Evolutionary conservation across 2,329 filamentous ascomycete species (phyloP).

Genomic region (Anthostomella pinea): DNA sequence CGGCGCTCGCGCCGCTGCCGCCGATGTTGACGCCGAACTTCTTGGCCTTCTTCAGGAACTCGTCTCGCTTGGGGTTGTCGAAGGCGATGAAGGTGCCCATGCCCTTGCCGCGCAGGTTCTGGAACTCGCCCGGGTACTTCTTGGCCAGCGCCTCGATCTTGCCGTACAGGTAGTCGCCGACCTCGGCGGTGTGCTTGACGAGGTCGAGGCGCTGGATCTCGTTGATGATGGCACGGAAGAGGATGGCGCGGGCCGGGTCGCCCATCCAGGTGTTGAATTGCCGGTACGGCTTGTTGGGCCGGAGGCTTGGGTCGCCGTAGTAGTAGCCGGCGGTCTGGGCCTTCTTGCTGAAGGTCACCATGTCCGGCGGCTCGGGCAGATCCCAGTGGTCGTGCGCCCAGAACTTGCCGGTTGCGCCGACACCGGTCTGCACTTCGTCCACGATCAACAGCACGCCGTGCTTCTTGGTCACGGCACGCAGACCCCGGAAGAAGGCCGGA

Average conservation of each 20-base stretch:
- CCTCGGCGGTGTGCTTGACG: conserved; percentile 73
- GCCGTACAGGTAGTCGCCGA: conserved; percentile 74
- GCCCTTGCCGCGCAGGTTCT: conserved; percentile 82
- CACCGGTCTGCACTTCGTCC: conserved; percentile 90
- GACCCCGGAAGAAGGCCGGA: conserved; percentile 79
- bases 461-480: conserved; percentile 75
- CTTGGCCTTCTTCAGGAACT: conserved; percentile 78
- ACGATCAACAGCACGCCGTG: conserved; percentile 83
- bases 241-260: conserved; percentile 77
- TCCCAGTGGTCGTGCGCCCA: conserved; percentile 98
- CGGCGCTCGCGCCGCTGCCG: conserved; percentile 71
- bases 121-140: conserved; percentile 73
- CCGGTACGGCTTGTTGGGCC: conserved; percentile 89
- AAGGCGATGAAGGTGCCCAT: conserved; percentile 93
- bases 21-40: conserved; percentile 81
- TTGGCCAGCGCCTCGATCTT: conserved; percentile 65
- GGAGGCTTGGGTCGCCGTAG: conserved; percentile 74
- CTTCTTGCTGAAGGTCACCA: conserved; percentile 95
- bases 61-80: conserved; percentile 77
- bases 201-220: conserved; percentile 75
- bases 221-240: conserved; percentile 82
- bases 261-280: conserved; percentile 99
- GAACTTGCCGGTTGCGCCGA: conserved; percentile 90
- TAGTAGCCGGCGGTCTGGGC: conserved; percentile 93
- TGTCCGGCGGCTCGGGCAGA: conserved; percentile 75